Base-by-base conservation (phyloP, 257 asterid species). In the Rauvolfia tetraphylla region DNA sequence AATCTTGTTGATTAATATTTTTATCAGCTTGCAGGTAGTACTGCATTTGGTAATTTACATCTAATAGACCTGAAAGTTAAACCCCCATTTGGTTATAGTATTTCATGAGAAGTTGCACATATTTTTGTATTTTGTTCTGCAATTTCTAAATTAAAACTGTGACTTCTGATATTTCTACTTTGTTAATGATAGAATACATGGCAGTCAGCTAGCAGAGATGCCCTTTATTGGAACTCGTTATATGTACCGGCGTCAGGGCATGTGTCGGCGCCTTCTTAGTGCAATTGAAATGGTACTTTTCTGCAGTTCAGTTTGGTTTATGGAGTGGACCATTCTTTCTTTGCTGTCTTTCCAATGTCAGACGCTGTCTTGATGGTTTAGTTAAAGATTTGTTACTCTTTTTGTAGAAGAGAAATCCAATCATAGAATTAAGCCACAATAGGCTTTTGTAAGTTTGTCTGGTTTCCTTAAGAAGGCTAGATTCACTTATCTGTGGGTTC, bases 141-240 rank as follows among this genome's bases (percentile, higher is more conserved):
- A 23, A 44, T 62, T 68, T 36, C 67, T 54, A 38, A 68, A 44
- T 6, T 9, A 51, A 53, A 54, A 39, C 75, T 67, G 73, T n/a
- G n/a, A 54, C 73, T 49, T 29, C 70, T 72, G 38, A 13, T 58
- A 38, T 71, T 78, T 71, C 44, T 75, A 71, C 68, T 81, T 38
- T 74, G 44, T 53, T 76, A 44, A 53, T 41, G 62, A 76, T 79
- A 95, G 99, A 88, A 82, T 93, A 77, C 97, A 95, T 54, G 99
- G 98, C 81, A 82, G 76, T 80, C 89, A 75, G 77, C 79, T 95
- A 76, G 99, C 97, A 1, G 98, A 95, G 91, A 95, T 95, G 99
- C 99, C 99, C 58, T 95, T 95, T 83, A 89, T 93, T 75, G 98
- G 97, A 79, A 93, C 97, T 41, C 91, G 99, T 25, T 81, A 76